A percentile compares a stretch with the other conserved stretches of the same genome.
Conservation (phyloP, 148 eudicot species). For the Rhododendron ovatum region DNA sequence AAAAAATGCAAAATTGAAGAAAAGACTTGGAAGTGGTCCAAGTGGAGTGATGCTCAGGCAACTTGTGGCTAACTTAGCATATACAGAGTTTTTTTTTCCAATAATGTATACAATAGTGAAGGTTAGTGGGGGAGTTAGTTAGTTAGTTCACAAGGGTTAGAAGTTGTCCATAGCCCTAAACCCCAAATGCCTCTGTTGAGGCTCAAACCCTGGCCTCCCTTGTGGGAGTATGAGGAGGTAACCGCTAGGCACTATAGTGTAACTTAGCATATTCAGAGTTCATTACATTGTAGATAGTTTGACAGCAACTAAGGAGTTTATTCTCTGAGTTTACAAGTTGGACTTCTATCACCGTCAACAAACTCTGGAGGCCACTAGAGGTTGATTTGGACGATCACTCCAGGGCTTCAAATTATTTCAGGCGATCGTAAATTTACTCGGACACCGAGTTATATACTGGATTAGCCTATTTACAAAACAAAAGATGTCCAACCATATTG, state of each 20-base stretch:
- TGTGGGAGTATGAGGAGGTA: no score
- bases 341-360: not conserved
- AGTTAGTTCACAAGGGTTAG: no score
- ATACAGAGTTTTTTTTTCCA: not conserved
- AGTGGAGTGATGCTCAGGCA: not conserved
- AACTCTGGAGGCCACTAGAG: not conserved
- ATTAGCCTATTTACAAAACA: no score
- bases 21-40: not conserved
- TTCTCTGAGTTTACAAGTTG: not conserved
- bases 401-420: not conserved
- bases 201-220: no score
- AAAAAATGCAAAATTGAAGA: not conserved
- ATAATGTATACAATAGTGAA: no score
- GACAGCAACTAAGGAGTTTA: not conserved
- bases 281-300: not conserved
- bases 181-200: no score
- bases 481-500: conserved; percentile 5
- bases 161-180: no score
- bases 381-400: no score
- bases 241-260: no score
- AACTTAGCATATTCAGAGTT: not conserved
- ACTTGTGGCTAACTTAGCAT: not conserved
- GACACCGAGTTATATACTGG: no score
- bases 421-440: no score
- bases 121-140: no score